Conservation (phyloP, 2,329 filamentous ascomycete species). For the Magnaporthales sp. region DNA sequence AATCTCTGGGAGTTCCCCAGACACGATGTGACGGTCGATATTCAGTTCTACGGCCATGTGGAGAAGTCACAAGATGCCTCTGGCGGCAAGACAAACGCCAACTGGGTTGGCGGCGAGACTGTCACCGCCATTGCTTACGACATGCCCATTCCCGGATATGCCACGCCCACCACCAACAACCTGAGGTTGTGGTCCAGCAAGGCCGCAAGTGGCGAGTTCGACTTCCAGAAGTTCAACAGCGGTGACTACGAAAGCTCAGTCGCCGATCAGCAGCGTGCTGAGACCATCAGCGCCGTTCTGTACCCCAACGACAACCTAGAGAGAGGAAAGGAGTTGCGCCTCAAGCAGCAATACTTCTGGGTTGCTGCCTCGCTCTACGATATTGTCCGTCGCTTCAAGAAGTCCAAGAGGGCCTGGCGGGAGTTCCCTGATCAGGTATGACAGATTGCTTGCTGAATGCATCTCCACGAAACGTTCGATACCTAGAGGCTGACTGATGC, state of each 20-base stretch:
- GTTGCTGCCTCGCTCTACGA: constrained; percentile 93
- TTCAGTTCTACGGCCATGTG: constrained; percentile 91
- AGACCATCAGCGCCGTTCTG: constrained; percentile 94
- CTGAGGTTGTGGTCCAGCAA: constrained; percentile 96
- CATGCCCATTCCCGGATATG: constrained; percentile 83
- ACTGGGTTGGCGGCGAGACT: constrained; percentile 90
- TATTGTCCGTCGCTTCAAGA: constrained; percentile 97
- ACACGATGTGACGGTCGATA: constrained; percentile 90
- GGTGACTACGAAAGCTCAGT: constrained; percentile 98
- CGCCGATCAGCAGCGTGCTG: constrained; percentile 95
- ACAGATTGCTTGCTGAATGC: background rate
- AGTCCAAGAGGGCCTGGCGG: constrained; percentile 81
- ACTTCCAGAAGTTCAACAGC: constrained; percentile 99
- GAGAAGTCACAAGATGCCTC: constrained; percentile 64
- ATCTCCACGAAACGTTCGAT: background rate
- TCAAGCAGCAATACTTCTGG: constrained; percentile 99
- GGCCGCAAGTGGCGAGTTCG: constrained; percentile 92
- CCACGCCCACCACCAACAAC: constrained; percentile 89
- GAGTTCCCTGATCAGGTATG: constrained; percentile 74
- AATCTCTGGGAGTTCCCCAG: constrained; percentile 98
- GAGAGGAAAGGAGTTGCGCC: constrained; percentile 86
- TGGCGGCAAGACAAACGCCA: constrained; percentile 58
- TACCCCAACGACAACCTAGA: constrained; percentile 98
- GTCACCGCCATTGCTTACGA: constrained; percentile 92
- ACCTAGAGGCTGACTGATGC: background rate